Conservation (phyloP, 495 filamentous ascomycete species). For the Aspergillus mulundensis region DNA sequence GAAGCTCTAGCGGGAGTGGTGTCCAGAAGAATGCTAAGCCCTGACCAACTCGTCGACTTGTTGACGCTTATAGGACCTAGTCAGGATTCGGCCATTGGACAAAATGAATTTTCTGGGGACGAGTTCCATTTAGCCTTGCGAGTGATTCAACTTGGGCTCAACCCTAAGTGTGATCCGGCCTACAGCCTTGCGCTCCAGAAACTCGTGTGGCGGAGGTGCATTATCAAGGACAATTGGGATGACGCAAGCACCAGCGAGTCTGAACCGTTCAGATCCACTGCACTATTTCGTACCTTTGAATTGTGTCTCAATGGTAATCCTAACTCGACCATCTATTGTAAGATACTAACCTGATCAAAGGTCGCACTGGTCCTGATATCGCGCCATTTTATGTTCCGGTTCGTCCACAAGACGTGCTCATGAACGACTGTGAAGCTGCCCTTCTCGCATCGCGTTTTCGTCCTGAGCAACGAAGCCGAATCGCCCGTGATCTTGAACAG, state of each 20-base stretch:
- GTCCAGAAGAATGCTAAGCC: slow-evolving; percentile 60
- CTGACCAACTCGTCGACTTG: slow-evolving; percentile 69
- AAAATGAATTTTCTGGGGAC: slow-evolving; percentile 36
- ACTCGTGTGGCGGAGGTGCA: slow-evolving; percentile 80
- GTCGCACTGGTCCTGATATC: slow-evolving; percentile 8
- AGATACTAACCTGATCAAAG: slow-evolving; percentile 16
- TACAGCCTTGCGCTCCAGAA: slow-evolving; percentile 55
- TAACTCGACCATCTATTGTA: too few species aligned
- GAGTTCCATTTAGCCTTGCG: slow-evolving; percentile 71
- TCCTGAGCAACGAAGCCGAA: slow-evolving; percentile 44
- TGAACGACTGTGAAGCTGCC: slow-evolving; percentile 47
- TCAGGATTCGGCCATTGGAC: slow-evolving; percentile 26
- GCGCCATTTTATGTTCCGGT: slow-evolving; percentile 37
- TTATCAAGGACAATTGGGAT: slow-evolving; percentile 74
- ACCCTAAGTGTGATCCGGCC: slow-evolving; percentile 43
- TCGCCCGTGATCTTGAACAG: slow-evolving; percentile 48
- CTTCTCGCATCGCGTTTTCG: slow-evolving; percentile 52
- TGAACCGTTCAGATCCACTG: slow-evolving; percentile 27
- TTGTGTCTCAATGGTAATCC: slow-evolving; percentile 31
- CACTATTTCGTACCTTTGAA: slow-evolving; percentile 30
- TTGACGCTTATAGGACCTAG: slow-evolving; percentile 65
- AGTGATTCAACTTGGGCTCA: slow-evolving; percentile 55
- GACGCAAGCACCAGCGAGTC: slow-evolving; percentile 33
- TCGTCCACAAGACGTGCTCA: slow-evolving; percentile 46
- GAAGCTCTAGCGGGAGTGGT: slow-evolving; percentile 63